Percentiles rank a stretch among this genome's conserved stretches.
Conservation (phyloP, 2,329 filamentous ascomycete genomes). For the Neonectria sp. region DNA sequence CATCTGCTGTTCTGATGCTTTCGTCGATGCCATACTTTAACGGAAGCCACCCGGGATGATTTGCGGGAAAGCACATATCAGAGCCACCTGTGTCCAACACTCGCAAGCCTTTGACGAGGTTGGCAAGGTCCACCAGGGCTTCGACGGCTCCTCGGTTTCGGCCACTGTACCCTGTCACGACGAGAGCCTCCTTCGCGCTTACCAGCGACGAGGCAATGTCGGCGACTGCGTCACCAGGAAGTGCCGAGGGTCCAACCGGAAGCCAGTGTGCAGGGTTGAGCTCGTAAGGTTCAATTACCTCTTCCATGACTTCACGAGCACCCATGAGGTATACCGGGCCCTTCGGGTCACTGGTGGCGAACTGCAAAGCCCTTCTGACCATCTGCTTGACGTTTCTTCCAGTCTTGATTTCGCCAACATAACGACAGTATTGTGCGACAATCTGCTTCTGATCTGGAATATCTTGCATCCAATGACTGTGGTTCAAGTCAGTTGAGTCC, state of each 20-base stretch:
- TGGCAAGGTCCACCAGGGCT: conserved; percentile 75
- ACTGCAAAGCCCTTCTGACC: too few species aligned
- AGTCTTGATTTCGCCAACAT: too few species aligned
- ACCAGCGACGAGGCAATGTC: conserved; percentile 74
- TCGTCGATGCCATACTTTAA: conserved; percentile 81
- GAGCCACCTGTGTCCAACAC: conserved; percentile 83
- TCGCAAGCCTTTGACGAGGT: conserved; percentile 75
- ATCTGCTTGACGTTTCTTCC: too few species aligned
- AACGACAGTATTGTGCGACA: too few species aligned
- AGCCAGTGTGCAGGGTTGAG: conserved; percentile 76
- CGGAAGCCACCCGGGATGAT: conserved; percentile 77
- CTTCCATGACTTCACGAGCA: too few species aligned
- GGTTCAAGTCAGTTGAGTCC: too few species aligned
- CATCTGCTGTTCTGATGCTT: conserved; percentile 80
- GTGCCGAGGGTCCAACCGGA: conserved; percentile 75
- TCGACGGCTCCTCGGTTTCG: conserved; percentile 73
- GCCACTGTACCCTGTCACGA: conserved; percentile 80
- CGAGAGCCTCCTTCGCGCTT: conserved; percentile 73
- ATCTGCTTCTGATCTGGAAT: too few species aligned
- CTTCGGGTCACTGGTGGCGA: too few species aligned
- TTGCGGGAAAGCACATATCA: conserved; percentile 84
- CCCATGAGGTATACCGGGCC: too few species aligned
- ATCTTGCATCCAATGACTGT: too few species aligned
- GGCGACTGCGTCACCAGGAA: conserved; percentile 65
- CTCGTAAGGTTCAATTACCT: too few species aligned